Evolutionary conservation across 2,329 filamentous ascomycete species (phyloP).

Genomic region (Ophiostoma australiae): DNA sequence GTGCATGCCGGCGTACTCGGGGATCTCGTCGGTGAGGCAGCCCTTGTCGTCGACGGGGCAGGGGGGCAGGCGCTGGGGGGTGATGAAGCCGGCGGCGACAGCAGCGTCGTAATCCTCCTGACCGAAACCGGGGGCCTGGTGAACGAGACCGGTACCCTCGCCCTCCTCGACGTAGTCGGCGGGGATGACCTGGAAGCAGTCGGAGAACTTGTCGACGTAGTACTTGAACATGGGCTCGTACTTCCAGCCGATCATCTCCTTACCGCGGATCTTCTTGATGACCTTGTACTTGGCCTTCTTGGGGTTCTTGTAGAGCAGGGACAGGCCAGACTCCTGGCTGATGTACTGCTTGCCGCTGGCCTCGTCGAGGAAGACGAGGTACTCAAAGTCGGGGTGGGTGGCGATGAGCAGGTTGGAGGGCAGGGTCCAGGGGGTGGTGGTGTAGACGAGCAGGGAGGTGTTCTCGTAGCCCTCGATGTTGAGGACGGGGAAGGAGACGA

Average conservation of each 20-base stretch:
- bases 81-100: slow-evolving; percentile 70
- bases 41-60: slow-evolving; percentile 84
- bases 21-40: slow-evolving; percentile 69
- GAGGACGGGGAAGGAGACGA: slow-evolving; percentile 79
- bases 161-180: slow-evolving; percentile 83
- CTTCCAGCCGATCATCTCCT: slow-evolving; percentile 80
- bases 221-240: slow-evolving; percentile 88
- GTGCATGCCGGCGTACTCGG: slow-evolving; percentile 78
- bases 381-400: slow-evolving; percentile 71
- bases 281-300: slow-evolving; percentile 94
- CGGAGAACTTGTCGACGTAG: slow-evolving; percentile 84
- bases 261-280: slow-evolving; percentile 72
- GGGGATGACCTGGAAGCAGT: slow-evolving; percentile 74
- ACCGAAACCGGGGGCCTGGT: slow-evolving; percentile 89
- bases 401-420: slow-evolving; percentile 71
- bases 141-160: slow-evolving; percentile 88
- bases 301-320: slow-evolving; percentile 84
- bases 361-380: slow-evolving; percentile 79
- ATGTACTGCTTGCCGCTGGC: slow-evolving; percentile 78
- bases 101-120: slow-evolving; percentile 92
- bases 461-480: slow-evolving; percentile 72
- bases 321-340: slow-evolving; percentile 73
- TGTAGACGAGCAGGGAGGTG: slow-evolving; percentile 78
- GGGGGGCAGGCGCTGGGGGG: slow-evolving; percentile 70
- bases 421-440: slow-evolving; percentile 76